Percentiles rank a stretch among this genome's conserved stretches.
Evolutionary conservation across 1,139 yeast species (phyloP).

Genomic region (Pichia sp.): DNA sequence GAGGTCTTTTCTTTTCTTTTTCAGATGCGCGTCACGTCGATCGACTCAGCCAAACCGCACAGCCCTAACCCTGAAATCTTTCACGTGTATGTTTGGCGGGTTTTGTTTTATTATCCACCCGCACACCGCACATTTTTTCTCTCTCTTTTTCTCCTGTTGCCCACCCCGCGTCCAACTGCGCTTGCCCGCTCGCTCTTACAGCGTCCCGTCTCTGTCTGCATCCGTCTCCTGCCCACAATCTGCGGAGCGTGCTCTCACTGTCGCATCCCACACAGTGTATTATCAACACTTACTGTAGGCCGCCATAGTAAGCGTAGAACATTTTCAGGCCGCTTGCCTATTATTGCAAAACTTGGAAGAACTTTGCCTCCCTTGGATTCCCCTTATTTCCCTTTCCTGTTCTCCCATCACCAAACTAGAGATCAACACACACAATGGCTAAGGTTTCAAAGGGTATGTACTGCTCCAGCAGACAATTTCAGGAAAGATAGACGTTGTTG

Average conservation of each 20-base stretch:
- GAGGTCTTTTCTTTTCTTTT: too few relatives aligned
- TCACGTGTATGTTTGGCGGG: background rate
- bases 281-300: background rate
- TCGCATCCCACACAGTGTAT: background rate
- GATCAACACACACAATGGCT: conserved; percentile 42
- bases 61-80: background rate
- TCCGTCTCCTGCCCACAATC: background rate
- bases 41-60: too few relatives aligned
- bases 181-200: background rate
- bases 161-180: background rate
- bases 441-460: conserved; percentile 59
- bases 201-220: background rate
- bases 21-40: too few relatives aligned
- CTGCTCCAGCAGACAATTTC: background rate
- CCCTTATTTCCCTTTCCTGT: conserved; percentile 1
- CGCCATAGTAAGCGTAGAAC: background rate
- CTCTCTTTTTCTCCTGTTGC: background rate
- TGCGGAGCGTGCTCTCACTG: background rate
- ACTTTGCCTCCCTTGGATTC: background rate
- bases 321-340: background rate
- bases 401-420: conserved; percentile 16
- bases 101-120: background rate
- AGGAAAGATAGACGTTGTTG: background rate
- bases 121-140: background rate
- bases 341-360: background rate